Conservation (phyloP, 495 filamentous ascomycete species). For the Hamigera avellanea region DNA sequence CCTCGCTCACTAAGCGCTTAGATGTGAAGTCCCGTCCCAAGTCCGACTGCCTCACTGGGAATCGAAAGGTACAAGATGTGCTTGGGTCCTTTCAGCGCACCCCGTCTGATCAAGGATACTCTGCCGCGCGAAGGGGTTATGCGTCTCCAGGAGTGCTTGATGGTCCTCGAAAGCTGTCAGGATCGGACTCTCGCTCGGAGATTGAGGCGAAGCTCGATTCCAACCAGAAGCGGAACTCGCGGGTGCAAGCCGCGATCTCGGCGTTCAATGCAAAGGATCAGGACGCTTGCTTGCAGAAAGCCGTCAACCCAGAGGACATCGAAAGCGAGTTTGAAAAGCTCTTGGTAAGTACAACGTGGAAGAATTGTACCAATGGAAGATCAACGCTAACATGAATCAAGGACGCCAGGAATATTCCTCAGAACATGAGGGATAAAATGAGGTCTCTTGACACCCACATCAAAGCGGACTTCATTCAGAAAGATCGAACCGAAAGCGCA, state of each 20-base stretch:
- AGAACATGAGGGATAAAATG: conserved; percentile 90
- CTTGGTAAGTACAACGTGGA: conserved; percentile 18
- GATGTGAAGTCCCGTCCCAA: conserved; percentile 39
- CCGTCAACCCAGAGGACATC: conserved; percentile 33
- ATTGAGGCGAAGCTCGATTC: conserved; percentile 14
- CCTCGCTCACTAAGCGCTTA: conserved; percentile 34
- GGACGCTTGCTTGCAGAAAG: conserved; percentile 29
- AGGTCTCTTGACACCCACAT: conserved; percentile 75
- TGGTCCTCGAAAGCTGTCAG: conserved; percentile 10
- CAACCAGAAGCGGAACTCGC: conserved; percentile 31
- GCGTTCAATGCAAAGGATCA: conserved; percentile 42
- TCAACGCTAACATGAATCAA: conserved; percentile 39
- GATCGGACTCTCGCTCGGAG: conserved; percentile 12
- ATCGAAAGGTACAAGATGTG: conserved; percentile 27
- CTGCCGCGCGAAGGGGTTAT: conserved; percentile 5
- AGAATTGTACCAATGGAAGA: too few relatives aligned
- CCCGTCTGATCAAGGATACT: conserved; percentile 13
- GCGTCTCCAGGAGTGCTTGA: conserved; percentile 7
- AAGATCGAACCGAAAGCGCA: conserved; percentile 62
- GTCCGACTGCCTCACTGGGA: conserved; percentile 34
- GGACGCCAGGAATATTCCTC: conserved; percentile 83
- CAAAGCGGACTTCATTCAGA: conserved; percentile 88
- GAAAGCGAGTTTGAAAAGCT: conserved; percentile 40
- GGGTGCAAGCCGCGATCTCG: conserved; percentile 57
- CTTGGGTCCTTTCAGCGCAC: conserved; percentile 14